phyloP scores from a whole-genome alignment of 2,329 filamentous ascomycete species.

The Arthrobotrys conoides region DNA sequence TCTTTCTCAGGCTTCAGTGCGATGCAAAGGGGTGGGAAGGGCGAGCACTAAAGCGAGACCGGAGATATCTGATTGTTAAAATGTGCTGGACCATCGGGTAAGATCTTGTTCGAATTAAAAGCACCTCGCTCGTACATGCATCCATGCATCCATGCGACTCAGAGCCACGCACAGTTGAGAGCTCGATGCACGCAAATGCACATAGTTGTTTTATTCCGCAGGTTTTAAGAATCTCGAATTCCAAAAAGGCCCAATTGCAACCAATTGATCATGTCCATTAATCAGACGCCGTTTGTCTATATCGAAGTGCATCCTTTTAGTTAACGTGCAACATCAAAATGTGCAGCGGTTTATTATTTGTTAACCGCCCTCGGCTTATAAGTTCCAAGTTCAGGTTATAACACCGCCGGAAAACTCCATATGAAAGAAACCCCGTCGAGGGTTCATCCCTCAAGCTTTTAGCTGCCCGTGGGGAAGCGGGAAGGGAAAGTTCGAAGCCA shows the following conservation, averaged over 20 bases:
- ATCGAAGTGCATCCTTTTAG: not conserved
- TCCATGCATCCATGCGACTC: too few species aligned
- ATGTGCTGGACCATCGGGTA: conserved; percentile 11
- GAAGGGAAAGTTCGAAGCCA: conserved; percentile 2
- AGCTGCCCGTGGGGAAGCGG: conserved; percentile 46
- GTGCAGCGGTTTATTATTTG: conserved; percentile 6
- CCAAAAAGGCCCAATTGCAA: too few species aligned
- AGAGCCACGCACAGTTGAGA: too few species aligned
- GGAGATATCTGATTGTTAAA: conserved; percentile 20
- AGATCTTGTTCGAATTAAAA: conserved; percentile 1
- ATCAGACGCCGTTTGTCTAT: too few species aligned
- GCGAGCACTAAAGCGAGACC: not conserved
- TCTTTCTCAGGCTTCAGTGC: conserved; percentile 1
- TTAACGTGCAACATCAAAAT: conserved; percentile 27
- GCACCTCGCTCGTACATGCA: too few species aligned
- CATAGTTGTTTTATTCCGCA: too few species aligned
- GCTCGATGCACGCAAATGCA: too few species aligned
- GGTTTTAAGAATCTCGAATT: too few species aligned
- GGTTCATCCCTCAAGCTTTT: conserved; percentile 9
- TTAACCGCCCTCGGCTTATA: conserved; percentile 27
- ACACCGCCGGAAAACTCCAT: conserved; percentile 24
- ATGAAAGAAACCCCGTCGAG: conserved; percentile 3
- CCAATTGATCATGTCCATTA: too few species aligned
- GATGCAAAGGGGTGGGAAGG: not conserved
- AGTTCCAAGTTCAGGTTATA: conserved; percentile 42